Base-by-base conservation (phyloP, 2,329 filamentous ascomycete genomes). In the Byssochlamys sp. region DNA sequence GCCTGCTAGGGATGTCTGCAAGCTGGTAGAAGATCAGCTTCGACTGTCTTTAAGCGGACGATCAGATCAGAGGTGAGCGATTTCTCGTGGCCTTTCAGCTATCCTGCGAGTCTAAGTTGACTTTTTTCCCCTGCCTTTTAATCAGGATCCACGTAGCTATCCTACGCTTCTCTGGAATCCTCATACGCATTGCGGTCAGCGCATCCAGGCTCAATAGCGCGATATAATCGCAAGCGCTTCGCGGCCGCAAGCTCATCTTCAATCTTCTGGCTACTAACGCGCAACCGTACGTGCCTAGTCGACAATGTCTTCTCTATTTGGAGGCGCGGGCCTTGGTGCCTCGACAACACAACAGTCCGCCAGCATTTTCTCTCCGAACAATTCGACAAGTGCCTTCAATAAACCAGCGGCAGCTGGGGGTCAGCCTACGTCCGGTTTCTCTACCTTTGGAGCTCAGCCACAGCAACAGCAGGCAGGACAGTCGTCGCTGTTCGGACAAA, bases 391-490 rank as follows among this genome's bases (percentile, higher is more conserved):
- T 52, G 56, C 64, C 4, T 68, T 71, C 27, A 66, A 66, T 19
- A 67, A 59, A 49, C 39, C 62, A 12, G 54, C 65, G 19, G 55
- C 65, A 25, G 55, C 63, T 24, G 61, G 60, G 25, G 52, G 65
- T 11, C 68, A 71, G 55, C 58, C 58, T 12, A 54, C 54, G n/a
- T 56, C 66, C 26, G 55, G 59, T 50, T 62, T 65, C 54, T 65
- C 67, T 54, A 39, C 70, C 58, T 65, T 68, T 56, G 65, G 64
- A 33, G 53, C 66, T 12, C 64, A 66, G 52, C 69, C 70, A 57
- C 67, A 66, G 60, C 59, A 60, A 45, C 61, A 64, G 51, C 62
- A 62, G 45, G 61, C 63, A 53, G 55, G 62, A 58, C 58, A 58
- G 45, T 48, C 28, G 31, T 68, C 69, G 52, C 55, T 65, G 54